Evolutionary conservation across 208 protist genomes (phyloP).

Genomic region (Trypanosomatidae sp.): DNA sequence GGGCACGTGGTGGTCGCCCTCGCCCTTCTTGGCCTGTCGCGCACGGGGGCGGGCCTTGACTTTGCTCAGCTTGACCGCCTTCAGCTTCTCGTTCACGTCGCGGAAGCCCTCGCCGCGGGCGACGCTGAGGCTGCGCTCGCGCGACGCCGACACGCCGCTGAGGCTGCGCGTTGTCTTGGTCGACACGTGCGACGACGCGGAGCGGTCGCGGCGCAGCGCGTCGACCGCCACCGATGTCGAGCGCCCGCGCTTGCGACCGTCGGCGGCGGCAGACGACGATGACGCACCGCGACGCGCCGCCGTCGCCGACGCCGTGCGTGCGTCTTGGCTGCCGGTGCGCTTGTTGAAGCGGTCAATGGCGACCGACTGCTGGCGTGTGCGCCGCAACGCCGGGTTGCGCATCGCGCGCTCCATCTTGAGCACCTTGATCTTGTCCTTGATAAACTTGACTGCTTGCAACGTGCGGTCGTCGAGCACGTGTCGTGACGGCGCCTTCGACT

Average conservation of each 20-base stretch:
- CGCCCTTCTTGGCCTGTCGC: constrained; percentile 77
- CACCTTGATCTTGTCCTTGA: constrained; percentile 83
- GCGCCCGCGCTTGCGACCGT: constrained; percentile 41
- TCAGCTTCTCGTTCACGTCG: constrained; percentile 83
- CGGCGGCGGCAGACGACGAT: not conserved
- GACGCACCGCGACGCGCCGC: constrained; percentile 12
- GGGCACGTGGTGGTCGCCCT: constrained; percentile 91
- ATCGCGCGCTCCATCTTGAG: constrained; percentile 84
- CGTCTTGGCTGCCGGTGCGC: constrained; percentile 68
- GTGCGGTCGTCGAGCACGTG: constrained; percentile 64
- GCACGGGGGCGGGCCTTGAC: constrained; percentile 56
- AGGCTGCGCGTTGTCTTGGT: constrained; percentile 78
- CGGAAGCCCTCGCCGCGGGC: constrained; percentile 72
- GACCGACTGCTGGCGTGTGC: constrained; percentile 51
- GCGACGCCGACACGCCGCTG: constrained; percentile 42
- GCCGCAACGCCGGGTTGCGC: constrained; percentile 83
- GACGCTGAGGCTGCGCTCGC: constrained; percentile 69
- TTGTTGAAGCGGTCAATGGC: constrained; percentile 82
- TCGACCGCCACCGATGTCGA: constrained; percentile 77
- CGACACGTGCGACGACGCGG: constrained; percentile 53
- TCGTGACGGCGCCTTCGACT: constrained; percentile 50
- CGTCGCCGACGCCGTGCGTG: constrained; percentile 18
- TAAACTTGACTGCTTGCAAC: constrained; percentile 71
- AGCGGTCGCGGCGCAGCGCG: constrained; percentile 62
- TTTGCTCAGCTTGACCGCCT: constrained; percentile 81